These are phyloP conservation scores for Hygrophoropsis aurantiaca DNA, from an alignment of 768 basidiomycete species.

Conservation along the genomic window DNA sequence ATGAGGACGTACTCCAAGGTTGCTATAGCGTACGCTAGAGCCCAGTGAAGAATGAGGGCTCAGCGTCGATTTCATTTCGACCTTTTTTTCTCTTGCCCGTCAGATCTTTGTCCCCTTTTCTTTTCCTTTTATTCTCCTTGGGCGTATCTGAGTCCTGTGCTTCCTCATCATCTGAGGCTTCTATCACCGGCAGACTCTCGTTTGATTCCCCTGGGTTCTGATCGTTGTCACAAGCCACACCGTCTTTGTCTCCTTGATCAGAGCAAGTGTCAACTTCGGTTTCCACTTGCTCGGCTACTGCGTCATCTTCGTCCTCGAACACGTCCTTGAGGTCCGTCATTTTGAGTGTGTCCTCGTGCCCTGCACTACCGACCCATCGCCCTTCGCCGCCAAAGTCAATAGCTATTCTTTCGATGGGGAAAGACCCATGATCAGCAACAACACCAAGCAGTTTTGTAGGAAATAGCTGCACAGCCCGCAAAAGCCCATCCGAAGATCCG, in stretches of 20 bases:
- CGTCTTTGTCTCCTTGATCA: conserved; percentile 26
- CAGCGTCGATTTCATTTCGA: conserved; percentile 55
- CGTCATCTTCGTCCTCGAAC: conserved; percentile 46
- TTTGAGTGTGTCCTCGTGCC: conserved; percentile 84
- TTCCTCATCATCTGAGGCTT: conserved; percentile 24
- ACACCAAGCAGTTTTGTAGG: conserved; percentile 90
- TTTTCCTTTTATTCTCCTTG: conserved; percentile 52
- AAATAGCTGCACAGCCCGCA: conserved; percentile 83
- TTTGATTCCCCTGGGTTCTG: conserved; percentile 4
- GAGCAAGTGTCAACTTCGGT: conserved; percentile 12
- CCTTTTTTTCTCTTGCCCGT: conserved; percentile 56
- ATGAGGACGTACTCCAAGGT: no score
- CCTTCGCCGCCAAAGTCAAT: conserved; percentile 56
- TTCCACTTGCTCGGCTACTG: conserved; percentile 27
- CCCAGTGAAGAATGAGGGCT: conserved; percentile 66
- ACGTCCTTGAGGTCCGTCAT: conserved; percentile 83
- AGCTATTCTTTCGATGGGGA: conserved; percentile 86
- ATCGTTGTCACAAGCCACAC: conserved; percentile 14
- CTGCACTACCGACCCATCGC: conserved; percentile 91
- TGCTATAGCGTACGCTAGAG: conserved; percentile 35
- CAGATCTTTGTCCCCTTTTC: conserved; percentile 53
- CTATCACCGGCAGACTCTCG: conserved; percentile 7
- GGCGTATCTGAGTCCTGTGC: conserved; percentile 26
- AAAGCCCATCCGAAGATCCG: conserved; percentile 88
- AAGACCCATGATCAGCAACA: conserved; percentile 88